phyloP scores from a whole-genome alignment of 371 early-diverging fungal species.

The Modicella reniformis region DNA sequence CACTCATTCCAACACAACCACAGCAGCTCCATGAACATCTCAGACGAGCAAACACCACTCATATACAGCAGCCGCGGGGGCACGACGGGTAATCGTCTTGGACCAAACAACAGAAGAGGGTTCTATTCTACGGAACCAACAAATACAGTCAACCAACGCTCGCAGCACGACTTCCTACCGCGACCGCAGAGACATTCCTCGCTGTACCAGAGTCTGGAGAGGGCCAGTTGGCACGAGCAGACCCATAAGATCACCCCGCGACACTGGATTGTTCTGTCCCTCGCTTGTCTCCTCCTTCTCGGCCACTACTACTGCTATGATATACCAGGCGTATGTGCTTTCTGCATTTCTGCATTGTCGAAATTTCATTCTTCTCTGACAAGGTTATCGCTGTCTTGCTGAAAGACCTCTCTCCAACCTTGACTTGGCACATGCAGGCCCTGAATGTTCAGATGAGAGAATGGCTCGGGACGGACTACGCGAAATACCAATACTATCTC shows the following conservation, averaged over 20 bases:
- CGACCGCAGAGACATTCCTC: constrained; percentile 17
- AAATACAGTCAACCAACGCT: background rate
- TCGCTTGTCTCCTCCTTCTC: constrained; percentile 66
- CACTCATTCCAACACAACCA: background rate
- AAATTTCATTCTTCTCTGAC: background rate
- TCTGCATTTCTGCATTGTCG: background rate
- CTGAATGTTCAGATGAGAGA: constrained; percentile 68
- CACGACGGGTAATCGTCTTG: constrained; percentile 8
- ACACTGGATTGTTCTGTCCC: constrained; percentile 61
- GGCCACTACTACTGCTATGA: constrained; percentile 70
- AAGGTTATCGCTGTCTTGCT: background rate
- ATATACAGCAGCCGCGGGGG: constrained; percentile 32
- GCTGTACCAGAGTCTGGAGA: constrained; percentile 20
- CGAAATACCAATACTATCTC: constrained; percentile 69
- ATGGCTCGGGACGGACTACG: constrained; percentile 65
- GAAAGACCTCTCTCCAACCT: background rate
- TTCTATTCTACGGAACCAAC: constrained; percentile 11
- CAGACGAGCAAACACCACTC: constrained; percentile 34
- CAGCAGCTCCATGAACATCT: constrained; percentile 14
- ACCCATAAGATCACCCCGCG: constrained; percentile 39
- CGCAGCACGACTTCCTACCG: background rate
- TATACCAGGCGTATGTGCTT: constrained; percentile 38
- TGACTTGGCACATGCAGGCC: constrained; percentile 47
- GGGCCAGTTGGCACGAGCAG: constrained; percentile 26
- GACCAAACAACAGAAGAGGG: constrained; percentile 5